Evolutionary conservation across 257 asterid species (phyloP).

Genomic region (Eucommia ulmoides): DNA sequence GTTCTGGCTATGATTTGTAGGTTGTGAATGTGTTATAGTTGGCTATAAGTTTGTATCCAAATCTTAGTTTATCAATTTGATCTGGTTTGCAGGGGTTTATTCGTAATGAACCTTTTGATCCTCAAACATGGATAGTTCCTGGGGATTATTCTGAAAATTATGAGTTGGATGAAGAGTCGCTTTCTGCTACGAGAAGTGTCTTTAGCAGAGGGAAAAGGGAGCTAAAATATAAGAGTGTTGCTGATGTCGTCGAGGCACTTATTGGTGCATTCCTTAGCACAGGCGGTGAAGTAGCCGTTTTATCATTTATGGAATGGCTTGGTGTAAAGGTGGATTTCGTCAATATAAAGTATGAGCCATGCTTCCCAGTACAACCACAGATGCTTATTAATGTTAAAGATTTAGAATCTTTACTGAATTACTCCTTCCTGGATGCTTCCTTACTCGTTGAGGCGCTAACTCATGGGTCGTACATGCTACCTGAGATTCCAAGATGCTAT

Average conservation of each 20-base stretch:
- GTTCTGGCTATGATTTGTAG: no score
- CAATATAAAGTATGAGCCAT: constrained; percentile 29
- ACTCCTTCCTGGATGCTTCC: constrained; percentile 46
- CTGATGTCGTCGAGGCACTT: constrained; percentile 82
- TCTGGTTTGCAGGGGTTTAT: constrained; percentile 53
- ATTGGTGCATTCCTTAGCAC: constrained; percentile 68
- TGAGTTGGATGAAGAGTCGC: constrained; percentile 20
- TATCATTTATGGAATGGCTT: constrained; percentile 66
- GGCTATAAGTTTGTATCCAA: no score
- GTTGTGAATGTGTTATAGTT: no score
- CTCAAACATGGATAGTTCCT: constrained; percentile 58
- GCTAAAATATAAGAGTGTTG: constrained; percentile 42
- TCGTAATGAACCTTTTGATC: constrained; percentile 61
- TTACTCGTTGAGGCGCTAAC: constrained; percentile 78
- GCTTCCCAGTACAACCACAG: constrained; percentile 30
- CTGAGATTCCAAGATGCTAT: constrained; percentile 76
- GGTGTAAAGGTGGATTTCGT: constrained; percentile 38
- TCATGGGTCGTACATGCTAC: constrained; percentile 87
- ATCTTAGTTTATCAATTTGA: no score
- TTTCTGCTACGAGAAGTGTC: constrained; percentile 20
- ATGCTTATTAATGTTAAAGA: constrained; percentile 23
- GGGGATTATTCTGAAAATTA: constrained; percentile 23
- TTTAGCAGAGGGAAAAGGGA: constrained; percentile 20
- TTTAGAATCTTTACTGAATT: constrained; percentile 41
- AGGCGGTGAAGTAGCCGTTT: constrained; percentile 57